Evolutionary conservation across 352 stramenopile species (phyloP).

Genomic region (Stephanocyclus meneghinianus): DNA sequence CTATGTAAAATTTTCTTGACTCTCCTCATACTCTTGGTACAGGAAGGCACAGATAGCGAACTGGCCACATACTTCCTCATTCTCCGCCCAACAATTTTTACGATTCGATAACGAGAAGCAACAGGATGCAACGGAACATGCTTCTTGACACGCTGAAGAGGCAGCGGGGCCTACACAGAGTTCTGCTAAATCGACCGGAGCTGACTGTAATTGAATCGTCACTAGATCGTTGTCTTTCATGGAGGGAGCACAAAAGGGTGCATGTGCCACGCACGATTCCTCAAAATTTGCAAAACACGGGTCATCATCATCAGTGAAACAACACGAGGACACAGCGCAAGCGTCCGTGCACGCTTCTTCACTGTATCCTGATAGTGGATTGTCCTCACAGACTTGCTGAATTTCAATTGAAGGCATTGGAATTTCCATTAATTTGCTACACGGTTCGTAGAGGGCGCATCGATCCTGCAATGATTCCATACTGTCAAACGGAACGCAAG

Average conservation of each 20-base stretch:
- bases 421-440: not conserved
- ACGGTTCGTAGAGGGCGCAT: conserved; percentile 16
- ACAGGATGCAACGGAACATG: conserved; percentile 2
- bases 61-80: conserved; percentile 20
- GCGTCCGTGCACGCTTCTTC: not conserved
- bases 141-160: not conserved
- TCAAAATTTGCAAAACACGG: conserved; percentile 12
- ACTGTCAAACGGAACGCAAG: conserved; percentile 1
- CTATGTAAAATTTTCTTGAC: not conserved
- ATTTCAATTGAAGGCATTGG: conserved; percentile 4
- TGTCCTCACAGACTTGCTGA: not conserved
- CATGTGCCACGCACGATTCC: conserved; percentile 9
- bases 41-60: conserved; percentile 6
- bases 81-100: conserved; percentile 18
- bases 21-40: not conserved
- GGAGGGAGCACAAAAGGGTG: conserved; percentile 2
- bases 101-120: conserved; percentile 1
- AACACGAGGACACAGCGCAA: conserved; percentile 7
- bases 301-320: conserved; percentile 10
- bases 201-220: conserved; percentile 1
- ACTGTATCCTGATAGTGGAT: not conserved
- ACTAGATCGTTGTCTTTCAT: not conserved
- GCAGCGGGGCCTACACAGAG: not conserved
- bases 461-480: not conserved
- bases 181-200: not conserved